Base-by-base conservation (phyloP, 1,284 basidiomycete genomes). In the Coniferiporia weirii region DNA sequence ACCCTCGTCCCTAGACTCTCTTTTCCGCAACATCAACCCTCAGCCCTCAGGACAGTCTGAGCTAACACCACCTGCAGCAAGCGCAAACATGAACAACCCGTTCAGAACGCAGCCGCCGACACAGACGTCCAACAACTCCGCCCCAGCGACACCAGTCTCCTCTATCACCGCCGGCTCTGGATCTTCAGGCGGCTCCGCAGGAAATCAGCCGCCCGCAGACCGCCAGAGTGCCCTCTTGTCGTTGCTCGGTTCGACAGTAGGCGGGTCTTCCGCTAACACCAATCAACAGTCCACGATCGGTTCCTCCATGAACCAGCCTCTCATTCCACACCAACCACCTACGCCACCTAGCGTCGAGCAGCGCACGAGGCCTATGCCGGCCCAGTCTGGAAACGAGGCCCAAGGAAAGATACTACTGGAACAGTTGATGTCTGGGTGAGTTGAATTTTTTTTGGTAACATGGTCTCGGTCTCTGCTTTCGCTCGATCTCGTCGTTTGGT, bases 401-500 rank as follows among this genome's bases (percentile, higher is more conserved):
- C 86, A 88, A 68, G 85, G 85, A 54, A 88, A 90, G 73, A 76
- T 84, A 61, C 70, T 91, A 64, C 72, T 91, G 59, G 89, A 91
- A 65, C 86, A 90, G 68, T 75, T 91, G 61, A 89, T 91, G 84
- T 77, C 83, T 60, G 84, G 86, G 88, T 91, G 68, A 75, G 85
- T 77, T 32, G 64, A 43, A 54, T 51, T 56, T 20, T 48, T 53
- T 61, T 52, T 19, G 19, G 44, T 58, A 43, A 57, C 56, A 50
- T 50, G 56, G 47, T 48, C 45, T 54, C 48, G n/a, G n/a, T n/a
- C n/a, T n/a, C n/a, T n/a, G n/a, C n/a, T n/a, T n/a, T n/a, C n/a
- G n/a, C n/a, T n/a, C n/a, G 5, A 27, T 27, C 5, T 27, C 27
- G 27, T 27, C 56, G 36, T 59, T 43, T 27, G n/a, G 56, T 50